phyloP scores from a whole-genome alignment of 225 moss, liverwort and hornwort species.

The Climacium dendroides region DNA sequence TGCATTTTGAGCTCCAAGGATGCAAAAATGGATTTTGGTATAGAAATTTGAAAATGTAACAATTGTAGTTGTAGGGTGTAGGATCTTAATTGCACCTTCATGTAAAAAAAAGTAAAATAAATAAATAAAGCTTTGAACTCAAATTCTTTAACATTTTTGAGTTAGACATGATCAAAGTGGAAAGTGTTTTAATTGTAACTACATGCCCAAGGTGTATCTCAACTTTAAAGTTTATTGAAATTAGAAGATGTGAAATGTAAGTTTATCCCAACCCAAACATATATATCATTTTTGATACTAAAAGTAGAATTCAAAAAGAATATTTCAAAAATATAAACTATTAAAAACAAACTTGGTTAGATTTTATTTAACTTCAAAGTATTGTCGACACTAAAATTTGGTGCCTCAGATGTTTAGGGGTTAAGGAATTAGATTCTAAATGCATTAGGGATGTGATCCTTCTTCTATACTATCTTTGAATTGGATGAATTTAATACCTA shows the following conservation, averaged over 20 bases:
- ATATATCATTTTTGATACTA: too few species aligned
- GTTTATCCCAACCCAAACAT: too few species aligned
- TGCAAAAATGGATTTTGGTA: rapidly evolving
- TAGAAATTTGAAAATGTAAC: background rate
- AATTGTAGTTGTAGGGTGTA: background rate
- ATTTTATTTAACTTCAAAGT: too few species aligned
- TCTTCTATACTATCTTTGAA: too few species aligned
- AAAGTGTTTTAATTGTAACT: background rate
- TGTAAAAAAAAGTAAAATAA: background rate
- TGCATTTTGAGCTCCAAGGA: background rate
- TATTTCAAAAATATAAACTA: too few species aligned
- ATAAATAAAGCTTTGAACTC: background rate
- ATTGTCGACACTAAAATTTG: too few species aligned
- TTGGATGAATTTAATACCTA: background rate
- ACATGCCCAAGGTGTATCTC: rapidly evolving
- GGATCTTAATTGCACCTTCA: background rate
- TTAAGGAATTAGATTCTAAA: background rate
- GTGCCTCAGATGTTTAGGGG: too few species aligned
- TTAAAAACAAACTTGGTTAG: too few species aligned
- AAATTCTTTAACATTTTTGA: background rate
- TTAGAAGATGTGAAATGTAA: background rate
- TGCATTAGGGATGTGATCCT: rapidly evolving
- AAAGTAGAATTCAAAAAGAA: too few species aligned
- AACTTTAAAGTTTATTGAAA: background rate
- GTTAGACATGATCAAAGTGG: background rate